phyloP scores from a whole-genome alignment of 2,329 filamentous ascomycete genomes.

The Cladophialophora bantiana region DNA sequence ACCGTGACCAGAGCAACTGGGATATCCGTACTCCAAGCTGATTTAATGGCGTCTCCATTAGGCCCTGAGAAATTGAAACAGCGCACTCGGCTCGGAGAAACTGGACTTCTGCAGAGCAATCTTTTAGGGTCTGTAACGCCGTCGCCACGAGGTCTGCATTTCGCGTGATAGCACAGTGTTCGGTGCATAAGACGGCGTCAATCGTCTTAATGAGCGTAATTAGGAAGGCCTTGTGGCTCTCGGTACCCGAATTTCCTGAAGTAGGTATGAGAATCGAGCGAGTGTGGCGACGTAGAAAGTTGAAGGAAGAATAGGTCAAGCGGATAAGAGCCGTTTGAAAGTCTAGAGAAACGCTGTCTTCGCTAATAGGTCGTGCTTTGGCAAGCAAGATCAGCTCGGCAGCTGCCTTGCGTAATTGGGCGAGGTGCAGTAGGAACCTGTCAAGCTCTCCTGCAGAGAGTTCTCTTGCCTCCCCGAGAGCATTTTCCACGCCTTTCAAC shows the following conservation, averaged over 20 bases:
- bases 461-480: conserved; percentile 8
- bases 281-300: conserved; percentile 16
- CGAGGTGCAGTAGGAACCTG: conserved; percentile 20
- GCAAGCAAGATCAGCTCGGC: conserved; percentile 12
- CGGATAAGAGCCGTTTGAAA: conserved; percentile 12
- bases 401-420: conserved; percentile 28
- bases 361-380: background rate
- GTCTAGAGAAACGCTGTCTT: background rate
- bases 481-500: background rate
- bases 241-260: conserved; percentile 5
- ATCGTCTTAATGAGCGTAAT: conserved; percentile 29
- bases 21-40: conserved; percentile 46
- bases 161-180: conserved; percentile 19
- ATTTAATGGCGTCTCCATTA: background rate
- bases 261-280: background rate
- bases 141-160: conserved; percentile 4
- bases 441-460: conserved; percentile 23
- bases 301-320: conserved; percentile 19
- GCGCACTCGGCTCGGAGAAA: conserved; percentile 15
- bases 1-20: conserved; percentile 57
- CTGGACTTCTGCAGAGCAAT: conserved; percentile 30
- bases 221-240: conserved; percentile 9
- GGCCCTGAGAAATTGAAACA: background rate
- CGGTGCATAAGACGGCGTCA: conserved; percentile 25
- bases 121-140: conserved; percentile 31